Evolutionary conservation across 257 asterid species (phyloP).

Genomic region (Solanum virginianum): DNA sequence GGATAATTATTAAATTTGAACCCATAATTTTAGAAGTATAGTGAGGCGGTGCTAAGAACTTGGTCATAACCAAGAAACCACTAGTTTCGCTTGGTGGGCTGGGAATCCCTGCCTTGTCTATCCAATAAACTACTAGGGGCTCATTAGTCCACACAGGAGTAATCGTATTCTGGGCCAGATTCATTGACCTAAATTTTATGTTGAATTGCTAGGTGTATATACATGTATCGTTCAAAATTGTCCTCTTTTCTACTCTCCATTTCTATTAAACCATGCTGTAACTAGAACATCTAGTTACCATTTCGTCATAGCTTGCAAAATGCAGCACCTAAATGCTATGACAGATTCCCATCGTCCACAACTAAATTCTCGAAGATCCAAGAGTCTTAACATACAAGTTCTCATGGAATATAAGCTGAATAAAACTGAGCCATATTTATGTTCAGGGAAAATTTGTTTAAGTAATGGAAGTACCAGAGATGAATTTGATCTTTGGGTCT

Average conservation of each 20-base stretch:
- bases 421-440: neutral
- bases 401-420: neutral
- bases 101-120: too few species aligned
- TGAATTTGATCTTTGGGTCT: conserved; percentile 81
- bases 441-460: neutral
- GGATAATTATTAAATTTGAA: neutral
- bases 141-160: too few species aligned
- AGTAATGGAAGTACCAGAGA: conserved; percentile 43
- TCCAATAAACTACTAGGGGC: too few species aligned
- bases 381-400: neutral
- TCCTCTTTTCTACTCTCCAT: neutral
- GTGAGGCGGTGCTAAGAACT: too few species aligned
- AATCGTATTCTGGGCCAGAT: too few species aligned
- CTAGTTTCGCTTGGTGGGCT: too few species aligned
- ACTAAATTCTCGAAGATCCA: neutral
- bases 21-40: too few species aligned
- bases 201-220: too few species aligned
- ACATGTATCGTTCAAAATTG: too few species aligned
- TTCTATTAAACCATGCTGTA: neutral
- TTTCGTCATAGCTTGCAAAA: neutral
- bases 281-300: neutral
- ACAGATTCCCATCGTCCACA: neutral
- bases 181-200: too few species aligned
- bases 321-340: neutral
- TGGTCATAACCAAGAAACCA: too few species aligned